Evolutionary conservation across 2,329 filamentous ascomycete species (phyloP).

Genomic region (Pseudocercospora pini-densiflorae): DNA sequence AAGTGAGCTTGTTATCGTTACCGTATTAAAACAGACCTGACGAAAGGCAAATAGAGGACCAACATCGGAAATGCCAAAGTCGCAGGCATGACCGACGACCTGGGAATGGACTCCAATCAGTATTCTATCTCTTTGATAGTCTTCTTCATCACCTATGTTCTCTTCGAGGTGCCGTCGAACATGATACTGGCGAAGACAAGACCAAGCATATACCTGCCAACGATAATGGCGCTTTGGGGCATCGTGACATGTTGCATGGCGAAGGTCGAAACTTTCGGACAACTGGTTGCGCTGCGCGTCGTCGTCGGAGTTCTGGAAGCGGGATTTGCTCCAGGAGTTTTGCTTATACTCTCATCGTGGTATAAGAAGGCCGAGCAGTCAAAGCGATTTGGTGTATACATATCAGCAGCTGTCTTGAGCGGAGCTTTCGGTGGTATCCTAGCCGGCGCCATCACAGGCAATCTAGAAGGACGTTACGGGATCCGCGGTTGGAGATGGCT

Average conservation of each 20-base stretch:
- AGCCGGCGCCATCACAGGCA: conserved; percentile 42
- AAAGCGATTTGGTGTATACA: conserved; percentile 62
- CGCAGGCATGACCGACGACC: conserved; percentile 55
- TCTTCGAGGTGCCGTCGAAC: conserved; percentile 60
- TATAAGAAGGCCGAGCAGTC: conserved; percentile 63
- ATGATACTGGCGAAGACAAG: conserved; percentile 56
- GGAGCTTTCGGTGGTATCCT: conserved; percentile 57
- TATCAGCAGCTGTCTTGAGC: conserved; percentile 61
- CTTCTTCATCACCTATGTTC: conserved; percentile 52
- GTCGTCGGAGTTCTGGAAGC: conserved; percentile 61
- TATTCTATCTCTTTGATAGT: conserved; percentile 59
- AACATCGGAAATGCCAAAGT: conserved; percentile 58
- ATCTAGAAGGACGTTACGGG: conserved; percentile 46
- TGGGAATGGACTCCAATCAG: conserved; percentile 52
- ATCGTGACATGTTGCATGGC: conserved; percentile 55
- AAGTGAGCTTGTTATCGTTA: conserved; percentile 8
- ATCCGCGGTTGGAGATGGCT: conserved; percentile 44
- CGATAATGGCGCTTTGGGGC: conserved; percentile 61
- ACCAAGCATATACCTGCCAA: conserved; percentile 56
- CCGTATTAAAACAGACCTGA: neutral
- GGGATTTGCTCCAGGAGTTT: conserved; percentile 60
- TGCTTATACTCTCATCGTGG: conserved; percentile 62
- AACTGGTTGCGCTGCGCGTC: conserved; percentile 58
- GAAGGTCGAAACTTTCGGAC: conserved; percentile 51
- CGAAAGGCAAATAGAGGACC: conserved; percentile 25